Evolutionary conservation across 2,329 filamentous ascomycete species (phyloP).

Genomic region (Tolypocladium tundrense): DNA sequence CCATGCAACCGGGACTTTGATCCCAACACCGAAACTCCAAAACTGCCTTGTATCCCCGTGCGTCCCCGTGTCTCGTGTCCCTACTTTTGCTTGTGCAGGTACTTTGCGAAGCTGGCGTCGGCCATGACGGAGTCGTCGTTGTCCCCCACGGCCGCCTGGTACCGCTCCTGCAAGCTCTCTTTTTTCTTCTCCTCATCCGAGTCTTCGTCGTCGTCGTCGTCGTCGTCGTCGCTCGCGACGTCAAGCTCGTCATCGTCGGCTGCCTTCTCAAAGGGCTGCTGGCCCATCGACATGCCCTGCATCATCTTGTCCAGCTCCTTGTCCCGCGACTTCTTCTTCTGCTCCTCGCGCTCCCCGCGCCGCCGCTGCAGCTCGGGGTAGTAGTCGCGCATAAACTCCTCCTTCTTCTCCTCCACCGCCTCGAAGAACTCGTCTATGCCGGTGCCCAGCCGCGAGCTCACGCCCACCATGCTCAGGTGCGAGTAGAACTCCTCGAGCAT

Average conservation of each 20-base stretch:
- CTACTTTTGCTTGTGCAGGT: constrained; percentile 35
- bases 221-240: constrained; percentile 45
- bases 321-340: constrained; percentile 62
- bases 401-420: constrained; percentile 75
- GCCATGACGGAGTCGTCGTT: constrained; percentile 40
- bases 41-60: not conserved
- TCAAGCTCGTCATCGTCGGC: constrained; percentile 38
- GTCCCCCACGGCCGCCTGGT: constrained; percentile 62
- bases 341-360: constrained; percentile 62
- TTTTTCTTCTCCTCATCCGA: constrained; percentile 50
- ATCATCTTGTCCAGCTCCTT: constrained; percentile 87
- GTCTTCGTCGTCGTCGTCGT: constrained; percentile 45
- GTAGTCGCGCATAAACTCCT: constrained; percentile 86
- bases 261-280: constrained; percentile 31
- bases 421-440: constrained; percentile 91
- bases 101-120: constrained; percentile 54
- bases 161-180: constrained; percentile 62
- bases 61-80: not conserved
- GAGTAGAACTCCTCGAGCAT: constrained; percentile 97
- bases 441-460: constrained; percentile 84
- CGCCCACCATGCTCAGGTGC: constrained; percentile 83
- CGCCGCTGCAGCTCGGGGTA: constrained; percentile 80
- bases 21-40: not conserved
- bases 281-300: constrained; percentile 65
- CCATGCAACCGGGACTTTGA: not conserved